Conservation (phyloP, 164 flowering plant species). For the Stephania japonica region DNA sequence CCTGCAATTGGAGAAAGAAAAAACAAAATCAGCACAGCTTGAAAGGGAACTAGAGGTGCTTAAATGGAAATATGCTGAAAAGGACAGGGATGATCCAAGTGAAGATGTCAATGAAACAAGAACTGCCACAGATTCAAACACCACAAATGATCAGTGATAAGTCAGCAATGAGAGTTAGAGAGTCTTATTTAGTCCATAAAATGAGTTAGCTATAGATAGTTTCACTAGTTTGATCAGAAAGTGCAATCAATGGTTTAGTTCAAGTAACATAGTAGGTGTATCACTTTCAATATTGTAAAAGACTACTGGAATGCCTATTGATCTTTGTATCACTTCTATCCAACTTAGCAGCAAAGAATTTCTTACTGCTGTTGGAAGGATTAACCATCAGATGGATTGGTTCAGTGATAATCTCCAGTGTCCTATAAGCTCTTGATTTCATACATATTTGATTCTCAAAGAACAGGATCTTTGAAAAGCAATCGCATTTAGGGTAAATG, state of each 20-base stretch:
- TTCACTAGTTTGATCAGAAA: not conserved
- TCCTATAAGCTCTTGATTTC: no score
- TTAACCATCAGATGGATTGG: no score
- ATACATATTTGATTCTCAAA: no score
- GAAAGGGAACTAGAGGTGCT: slow-evolving; percentile 40
- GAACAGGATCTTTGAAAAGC: no score
- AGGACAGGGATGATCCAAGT: not conserved
- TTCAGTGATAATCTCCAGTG: no score
- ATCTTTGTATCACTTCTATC: no score
- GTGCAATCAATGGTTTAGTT: not conserved
- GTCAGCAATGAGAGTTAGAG: not conserved
- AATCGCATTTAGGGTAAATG: no score
- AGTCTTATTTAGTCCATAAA: not conserved
- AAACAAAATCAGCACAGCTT: slow-evolving; percentile 32
- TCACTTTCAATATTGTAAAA: no score
- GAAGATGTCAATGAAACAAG: not conserved
- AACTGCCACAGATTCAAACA: not conserved
- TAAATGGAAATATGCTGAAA: not conserved
- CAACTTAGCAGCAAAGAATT: no score
- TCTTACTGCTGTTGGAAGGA: no score
- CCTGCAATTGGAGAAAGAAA: slow-evolving; percentile 47
- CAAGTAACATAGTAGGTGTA: no score
- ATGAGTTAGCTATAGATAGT: not conserved
- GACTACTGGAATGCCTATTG: no score
- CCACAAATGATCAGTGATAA: not conserved